Percentiles rank a stretch among this genome's conserved stretches.
phyloP scores from a whole-genome alignment of 1,284 basidiomycete species.

The Naganishia liquefaciens region DNA sequence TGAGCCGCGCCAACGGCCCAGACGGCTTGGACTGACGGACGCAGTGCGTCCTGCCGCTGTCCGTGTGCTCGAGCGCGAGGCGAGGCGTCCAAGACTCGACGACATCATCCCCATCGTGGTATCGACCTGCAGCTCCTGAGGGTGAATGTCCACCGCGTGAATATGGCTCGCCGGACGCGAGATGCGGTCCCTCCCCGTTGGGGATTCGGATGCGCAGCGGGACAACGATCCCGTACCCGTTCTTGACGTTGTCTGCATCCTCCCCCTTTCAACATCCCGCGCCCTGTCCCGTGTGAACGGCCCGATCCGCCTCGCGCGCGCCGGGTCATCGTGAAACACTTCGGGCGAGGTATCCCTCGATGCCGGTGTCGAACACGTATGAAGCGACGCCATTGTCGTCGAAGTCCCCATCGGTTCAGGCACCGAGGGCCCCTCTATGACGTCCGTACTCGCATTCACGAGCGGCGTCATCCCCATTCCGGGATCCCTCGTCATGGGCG shows the following conservation, averaged over 20 bases:
- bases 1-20: slow-evolving; percentile 11
- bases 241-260: background rate
- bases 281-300: slow-evolving; percentile 9
- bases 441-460: background rate
- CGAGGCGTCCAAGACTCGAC: slow-evolving; percentile 7
- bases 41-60: background rate
- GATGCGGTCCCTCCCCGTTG: slow-evolving; percentile 9
- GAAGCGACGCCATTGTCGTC: slow-evolving; percentile 2
- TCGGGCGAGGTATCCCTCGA: slow-evolving; percentile 6
- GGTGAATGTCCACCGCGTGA: background rate
- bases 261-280: background rate
- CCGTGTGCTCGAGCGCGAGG: slow-evolving; percentile 6
- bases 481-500: background rate
- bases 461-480: background rate
- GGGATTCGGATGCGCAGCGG: slow-evolving; percentile 23
- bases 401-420: slow-evolving; percentile 1
- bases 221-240: background rate
- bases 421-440: background rate
- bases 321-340: slow-evolving; percentile 3
- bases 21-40: slow-evolving; percentile 20
- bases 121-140: background rate
- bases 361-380: slow-evolving; percentile 14
- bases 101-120: background rate
- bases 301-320: slow-evolving; percentile 3
- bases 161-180: slow-evolving; percentile 10